phyloP scores from a whole-genome alignment of 352 stramenopile genomes.

The Pythium phragmiticola region DNA sequence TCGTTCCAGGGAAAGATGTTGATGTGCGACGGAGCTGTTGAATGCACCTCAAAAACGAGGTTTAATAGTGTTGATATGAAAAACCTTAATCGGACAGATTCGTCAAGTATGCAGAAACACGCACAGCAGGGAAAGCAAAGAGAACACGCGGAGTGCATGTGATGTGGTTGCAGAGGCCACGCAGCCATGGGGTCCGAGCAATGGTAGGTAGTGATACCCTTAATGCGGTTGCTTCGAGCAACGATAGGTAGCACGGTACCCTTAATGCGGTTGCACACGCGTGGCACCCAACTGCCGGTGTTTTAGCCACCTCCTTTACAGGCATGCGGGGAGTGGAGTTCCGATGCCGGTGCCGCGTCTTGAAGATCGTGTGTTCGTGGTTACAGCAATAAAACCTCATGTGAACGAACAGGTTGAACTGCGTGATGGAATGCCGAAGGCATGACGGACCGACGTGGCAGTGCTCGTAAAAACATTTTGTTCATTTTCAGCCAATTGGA shows the following conservation, averaged over 20 bases:
- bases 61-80: constrained; percentile 3
- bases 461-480: constrained; percentile 20
- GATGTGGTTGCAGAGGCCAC: constrained; percentile 13
- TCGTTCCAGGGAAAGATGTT: constrained; percentile 16
- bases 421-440: constrained; percentile 6
- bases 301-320: background rate
- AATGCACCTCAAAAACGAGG: constrained; percentile 21
- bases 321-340: background rate
- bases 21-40: constrained; percentile 17
- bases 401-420: constrained; percentile 20
- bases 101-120: constrained; percentile 23
- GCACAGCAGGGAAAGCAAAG: constrained; percentile 1
- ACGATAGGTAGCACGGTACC: no score
- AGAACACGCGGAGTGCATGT: constrained; percentile 1
- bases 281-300: no score
- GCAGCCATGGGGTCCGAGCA: background rate
- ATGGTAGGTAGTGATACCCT: no score
- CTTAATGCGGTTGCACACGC: no score
- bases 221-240: no score
- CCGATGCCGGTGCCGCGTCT: no score
- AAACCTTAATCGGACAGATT: constrained; percentile 19
- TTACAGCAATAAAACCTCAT: constrained; percentile 23
- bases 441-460: constrained; percentile 23
- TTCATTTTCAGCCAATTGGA: constrained; percentile 24
- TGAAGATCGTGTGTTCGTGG: background rate